phyloP scores from a whole-genome alignment of 306 rosid genomes.

The Urtica urens region DNA sequence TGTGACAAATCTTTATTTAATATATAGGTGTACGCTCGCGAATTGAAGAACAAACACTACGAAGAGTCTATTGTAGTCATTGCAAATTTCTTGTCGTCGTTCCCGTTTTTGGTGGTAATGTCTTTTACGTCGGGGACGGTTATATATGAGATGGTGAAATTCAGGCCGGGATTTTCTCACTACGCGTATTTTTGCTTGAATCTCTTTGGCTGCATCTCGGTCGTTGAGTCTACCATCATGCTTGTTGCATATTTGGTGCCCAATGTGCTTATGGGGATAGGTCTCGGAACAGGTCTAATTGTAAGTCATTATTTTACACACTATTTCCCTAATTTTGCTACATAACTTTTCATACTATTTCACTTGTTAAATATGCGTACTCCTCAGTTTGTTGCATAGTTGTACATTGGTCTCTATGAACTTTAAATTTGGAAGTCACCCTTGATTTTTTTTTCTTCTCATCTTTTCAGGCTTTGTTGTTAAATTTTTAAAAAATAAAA shows the following conservation, averaged over 20 bases:
- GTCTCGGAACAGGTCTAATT: not conserved
- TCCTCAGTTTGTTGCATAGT: no score
- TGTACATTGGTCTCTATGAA: no score
- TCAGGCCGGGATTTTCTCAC: constrained; percentile 2
- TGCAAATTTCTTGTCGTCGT: not conserved
- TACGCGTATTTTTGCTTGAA: not conserved
- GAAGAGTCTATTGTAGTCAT: not conserved
- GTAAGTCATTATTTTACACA: not conserved
- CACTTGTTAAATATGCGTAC: no score
- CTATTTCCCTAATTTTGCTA: no score
- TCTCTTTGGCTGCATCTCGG: constrained; percentile 3
- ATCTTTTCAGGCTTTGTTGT: no score
- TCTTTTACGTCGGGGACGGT: not conserved
- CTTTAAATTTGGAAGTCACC: no score
- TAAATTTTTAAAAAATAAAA: no score
- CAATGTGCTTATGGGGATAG: constrained; percentile 5
- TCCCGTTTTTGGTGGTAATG: constrained; percentile 6
- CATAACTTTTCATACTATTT: no score
- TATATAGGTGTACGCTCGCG: not conserved
- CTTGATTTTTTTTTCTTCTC: no score
- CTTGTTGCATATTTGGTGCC: constrained; percentile 5
- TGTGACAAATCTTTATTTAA: no score
- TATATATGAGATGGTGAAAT: not conserved
- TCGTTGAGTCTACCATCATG: not conserved
- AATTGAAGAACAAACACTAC: constrained; percentile 1